Evolutionary conservation across 2,329 filamentous ascomycete genomes (phyloP).

Genomic region (Ophiostoma populinum): DNA sequence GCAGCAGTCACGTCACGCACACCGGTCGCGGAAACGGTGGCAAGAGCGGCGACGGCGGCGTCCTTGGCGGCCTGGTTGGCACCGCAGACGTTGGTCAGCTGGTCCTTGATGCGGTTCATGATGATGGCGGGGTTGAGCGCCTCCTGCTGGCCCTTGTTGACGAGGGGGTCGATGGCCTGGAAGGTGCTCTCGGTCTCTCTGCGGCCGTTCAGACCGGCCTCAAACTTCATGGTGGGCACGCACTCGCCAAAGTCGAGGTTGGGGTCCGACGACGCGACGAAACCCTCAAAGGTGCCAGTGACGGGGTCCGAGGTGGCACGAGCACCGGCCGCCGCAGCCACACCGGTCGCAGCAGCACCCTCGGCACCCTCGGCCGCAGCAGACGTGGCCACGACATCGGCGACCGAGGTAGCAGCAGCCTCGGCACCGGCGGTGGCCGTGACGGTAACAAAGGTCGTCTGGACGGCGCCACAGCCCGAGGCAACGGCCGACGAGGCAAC

Average conservation of each 20-base stretch:
- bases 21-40: constrained; percentile 17
- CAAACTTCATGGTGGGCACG: constrained; percentile 40
- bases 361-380: not conserved
- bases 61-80: constrained; percentile 42
- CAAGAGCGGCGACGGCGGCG: constrained; percentile 34
- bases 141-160: constrained; percentile 46
- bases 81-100: constrained; percentile 47
- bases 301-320: constrained; percentile 7
- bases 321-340: constrained; percentile 1
- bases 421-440: constrained; percentile 2
- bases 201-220: constrained; percentile 38
- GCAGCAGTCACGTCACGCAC: constrained; percentile 21
- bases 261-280: constrained; percentile 9
- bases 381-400: constrained; percentile 2
- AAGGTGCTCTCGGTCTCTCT: constrained; percentile 45
- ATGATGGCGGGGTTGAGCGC: constrained; percentile 58
- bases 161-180: constrained; percentile 44
- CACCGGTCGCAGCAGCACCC: not conserved
- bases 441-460: constrained; percentile 2
- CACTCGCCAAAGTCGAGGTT: constrained; percentile 33
- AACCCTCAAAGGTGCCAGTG: constrained; percentile 10
- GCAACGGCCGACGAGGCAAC: not conserved
- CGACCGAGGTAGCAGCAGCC: not conserved
- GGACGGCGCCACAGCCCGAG: not conserved
- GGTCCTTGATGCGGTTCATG: constrained; percentile 54